These are phyloP conservation scores for Gardenia jasminoides DNA, from an alignment of 257 asterid genomes.

Conservation along the genomic window DNA sequence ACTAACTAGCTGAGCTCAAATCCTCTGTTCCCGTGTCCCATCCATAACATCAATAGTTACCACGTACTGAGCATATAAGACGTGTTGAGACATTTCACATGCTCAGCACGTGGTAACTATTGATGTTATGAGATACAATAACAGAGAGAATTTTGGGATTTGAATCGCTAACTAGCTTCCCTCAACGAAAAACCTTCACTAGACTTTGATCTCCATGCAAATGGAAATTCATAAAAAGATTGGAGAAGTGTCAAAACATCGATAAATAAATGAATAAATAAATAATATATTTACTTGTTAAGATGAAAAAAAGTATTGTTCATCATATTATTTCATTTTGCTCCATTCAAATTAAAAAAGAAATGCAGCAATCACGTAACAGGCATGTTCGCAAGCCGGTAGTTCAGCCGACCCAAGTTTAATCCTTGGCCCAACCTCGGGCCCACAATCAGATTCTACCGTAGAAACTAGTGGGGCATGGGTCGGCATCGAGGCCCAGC, in stretches of 20 bases:
- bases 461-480: background rate
- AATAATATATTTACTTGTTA: background rate
- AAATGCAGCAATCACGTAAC: background rate
- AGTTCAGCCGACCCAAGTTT: slow-evolving; percentile 1
- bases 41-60: too few relatives aligned
- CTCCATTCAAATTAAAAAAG: background rate
- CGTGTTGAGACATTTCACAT: too few relatives aligned
- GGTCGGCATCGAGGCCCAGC: too few relatives aligned
- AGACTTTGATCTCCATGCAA: background rate
- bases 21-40: too few relatives aligned
- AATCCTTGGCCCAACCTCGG: background rate
- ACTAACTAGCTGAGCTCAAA: too few relatives aligned
- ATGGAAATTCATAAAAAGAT: too few relatives aligned
- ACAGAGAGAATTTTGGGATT: too few relatives aligned
- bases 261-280: too few relatives aligned
- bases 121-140: too few relatives aligned
- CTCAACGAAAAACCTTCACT: background rate
- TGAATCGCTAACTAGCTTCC: background rate
- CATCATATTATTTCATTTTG: background rate
- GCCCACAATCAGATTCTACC: background rate
- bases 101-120: too few relatives aligned
- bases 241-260: background rate
- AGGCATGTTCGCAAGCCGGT: slow-evolving; percentile 7
- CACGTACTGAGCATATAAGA: too few relatives aligned
- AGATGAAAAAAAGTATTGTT: background rate